Evolutionary conservation across 208 protist species (phyloP).

Genomic region (Crithidia brevicula): DNA sequence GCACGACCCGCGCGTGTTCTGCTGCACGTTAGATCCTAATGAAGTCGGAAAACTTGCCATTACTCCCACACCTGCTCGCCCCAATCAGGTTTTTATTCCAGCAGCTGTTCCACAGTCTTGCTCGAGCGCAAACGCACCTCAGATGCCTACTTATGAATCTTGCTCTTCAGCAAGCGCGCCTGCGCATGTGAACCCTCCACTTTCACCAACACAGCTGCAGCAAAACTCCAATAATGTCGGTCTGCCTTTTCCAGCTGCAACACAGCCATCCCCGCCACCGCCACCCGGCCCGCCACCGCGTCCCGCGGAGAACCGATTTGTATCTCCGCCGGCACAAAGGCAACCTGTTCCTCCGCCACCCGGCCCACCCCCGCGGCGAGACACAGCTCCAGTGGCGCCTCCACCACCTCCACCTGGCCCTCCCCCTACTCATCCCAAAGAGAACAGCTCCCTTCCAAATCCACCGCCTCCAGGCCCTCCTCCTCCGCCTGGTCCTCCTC

Average conservation of each 20-base stretch:
- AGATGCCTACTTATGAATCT: not conserved
- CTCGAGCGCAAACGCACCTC: not conserved
- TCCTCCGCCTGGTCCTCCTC: conserved; percentile 33
- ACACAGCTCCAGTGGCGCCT: not conserved
- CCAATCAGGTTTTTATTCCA: not conserved
- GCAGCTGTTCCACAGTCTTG: not conserved
- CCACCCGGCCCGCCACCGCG: too few relatives aligned
- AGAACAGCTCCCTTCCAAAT: too few relatives aligned
- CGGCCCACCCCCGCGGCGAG: not conserved
- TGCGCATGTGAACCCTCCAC: too few relatives aligned
- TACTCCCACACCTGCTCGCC: not conserved
- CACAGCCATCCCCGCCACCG: not conserved
- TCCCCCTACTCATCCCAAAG: not conserved
- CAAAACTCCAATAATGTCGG: not conserved
- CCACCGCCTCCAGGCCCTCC: conserved; percentile 4
- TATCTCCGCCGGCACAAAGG: too few relatives aligned
- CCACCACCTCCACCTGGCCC: not conserved
- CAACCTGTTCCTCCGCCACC: conserved; percentile 12
- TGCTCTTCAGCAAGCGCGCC: not conserved
- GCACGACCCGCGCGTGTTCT: conserved; percentile 65
- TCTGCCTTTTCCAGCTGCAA: not conserved
- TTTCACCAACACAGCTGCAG: too few relatives aligned
- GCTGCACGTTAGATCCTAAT: conserved; percentile 47
- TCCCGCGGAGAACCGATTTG: too few relatives aligned
- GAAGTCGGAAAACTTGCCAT: conserved; percentile 44